Conservation (phyloP, 805 yeast species). For the Candida nonsorbophila region DNA sequence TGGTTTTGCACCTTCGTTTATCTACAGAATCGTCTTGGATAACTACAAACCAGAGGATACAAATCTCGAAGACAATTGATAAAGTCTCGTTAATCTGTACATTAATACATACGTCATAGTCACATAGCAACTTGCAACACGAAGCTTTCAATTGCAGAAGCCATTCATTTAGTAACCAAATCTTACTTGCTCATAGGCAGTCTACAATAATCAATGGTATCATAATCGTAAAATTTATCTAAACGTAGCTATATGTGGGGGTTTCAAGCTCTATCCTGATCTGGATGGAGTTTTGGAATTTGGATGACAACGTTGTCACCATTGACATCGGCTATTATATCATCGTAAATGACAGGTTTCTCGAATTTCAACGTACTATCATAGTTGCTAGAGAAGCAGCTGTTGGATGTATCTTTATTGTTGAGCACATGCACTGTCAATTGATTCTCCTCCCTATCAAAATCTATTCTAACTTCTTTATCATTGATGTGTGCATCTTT, state of each 20-base stretch:
- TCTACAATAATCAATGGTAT: too few species aligned
- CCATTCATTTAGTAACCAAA: too few species aligned
- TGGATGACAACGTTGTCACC: constrained; percentile 14
- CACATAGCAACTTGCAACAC: too few species aligned
- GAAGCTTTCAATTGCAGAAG: too few species aligned
- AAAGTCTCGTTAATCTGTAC: too few species aligned
- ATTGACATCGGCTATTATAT: constrained; percentile 14
- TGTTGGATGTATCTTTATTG: constrained; percentile 12
- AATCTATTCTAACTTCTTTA: constrained; percentile 18
- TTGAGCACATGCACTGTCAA: too few species aligned
- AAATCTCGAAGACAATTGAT: constrained; percentile 49
- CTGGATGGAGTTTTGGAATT: constrained; percentile 14
- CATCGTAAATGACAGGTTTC: constrained; percentile 16
- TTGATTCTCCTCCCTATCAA: constrained; percentile 16
- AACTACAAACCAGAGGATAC: constrained; percentile 86
- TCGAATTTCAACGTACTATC: constrained; percentile 16
- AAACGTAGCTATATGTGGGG: too few species aligned
- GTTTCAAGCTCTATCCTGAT: too few species aligned
- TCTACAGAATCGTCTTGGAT: constrained; percentile 91
- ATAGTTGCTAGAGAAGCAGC: constrained; percentile 10
- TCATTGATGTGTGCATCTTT: constrained; percentile 10
- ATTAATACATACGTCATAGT: too few species aligned
- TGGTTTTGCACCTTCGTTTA: constrained; percentile 93
- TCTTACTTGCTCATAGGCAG: too few species aligned
- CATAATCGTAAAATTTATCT: too few species aligned